phyloP scores from a whole-genome alignment of 2,329 filamentous ascomycete genomes.

The Bertia moriformis region DNA sequence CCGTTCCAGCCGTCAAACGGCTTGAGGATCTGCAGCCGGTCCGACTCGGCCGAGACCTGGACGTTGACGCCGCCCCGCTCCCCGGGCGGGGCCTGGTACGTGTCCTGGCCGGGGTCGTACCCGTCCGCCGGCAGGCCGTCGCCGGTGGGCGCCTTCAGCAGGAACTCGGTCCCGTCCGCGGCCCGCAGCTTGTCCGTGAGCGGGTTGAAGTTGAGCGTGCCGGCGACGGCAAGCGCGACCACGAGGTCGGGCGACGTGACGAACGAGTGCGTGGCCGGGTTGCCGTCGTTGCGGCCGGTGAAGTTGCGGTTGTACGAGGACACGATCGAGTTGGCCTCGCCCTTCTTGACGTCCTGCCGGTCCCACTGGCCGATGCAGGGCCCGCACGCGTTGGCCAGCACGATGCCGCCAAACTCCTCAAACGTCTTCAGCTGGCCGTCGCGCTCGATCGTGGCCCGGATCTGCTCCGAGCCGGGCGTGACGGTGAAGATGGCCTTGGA shows the following conservation, averaged over 20 bases:
- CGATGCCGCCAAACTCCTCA: slow-evolving; percentile 60
- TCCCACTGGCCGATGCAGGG: slow-evolving; percentile 20
- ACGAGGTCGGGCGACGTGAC: slow-evolving; percentile 30
- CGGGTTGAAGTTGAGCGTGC: slow-evolving; percentile 17
- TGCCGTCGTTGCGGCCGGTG: slow-evolving; percentile 18
- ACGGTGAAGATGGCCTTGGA: slow-evolving; percentile 62
- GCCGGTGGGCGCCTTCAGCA: slow-evolving; percentile 11
- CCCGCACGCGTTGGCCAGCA: slow-evolving; percentile 25
- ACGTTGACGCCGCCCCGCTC: slow-evolving; percentile 9
- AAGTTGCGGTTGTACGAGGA: slow-evolving; percentile 21
- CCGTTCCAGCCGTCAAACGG: slow-evolving; percentile 12
- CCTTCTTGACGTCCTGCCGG: slow-evolving; percentile 11
- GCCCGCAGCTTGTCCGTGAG: slow-evolving; percentile 9
- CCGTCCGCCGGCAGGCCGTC: slow-evolving; percentile 12
- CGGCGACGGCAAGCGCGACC: slow-evolving; percentile 23
- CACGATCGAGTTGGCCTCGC: slow-evolving; percentile 15
- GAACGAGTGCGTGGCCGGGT: slow-evolving; percentile 29
- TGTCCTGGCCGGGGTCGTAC: slow-evolving; percentile 9
- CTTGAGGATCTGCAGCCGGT: slow-evolving; percentile 13
- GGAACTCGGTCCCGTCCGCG: slow-evolving; percentile 6
- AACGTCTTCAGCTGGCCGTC: slow-evolving; percentile 59
- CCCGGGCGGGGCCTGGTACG: slow-evolving; percentile 9
- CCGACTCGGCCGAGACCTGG: slow-evolving; percentile 10
- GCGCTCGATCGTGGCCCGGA: slow-evolving; percentile 54
- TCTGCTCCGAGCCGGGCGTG: slow-evolving; percentile 63